These are phyloP conservation scores for Hypoxylon cercidicola DNA, from an alignment of 495 filamentous ascomycete genomes.

Conservation along the genomic window DNA sequence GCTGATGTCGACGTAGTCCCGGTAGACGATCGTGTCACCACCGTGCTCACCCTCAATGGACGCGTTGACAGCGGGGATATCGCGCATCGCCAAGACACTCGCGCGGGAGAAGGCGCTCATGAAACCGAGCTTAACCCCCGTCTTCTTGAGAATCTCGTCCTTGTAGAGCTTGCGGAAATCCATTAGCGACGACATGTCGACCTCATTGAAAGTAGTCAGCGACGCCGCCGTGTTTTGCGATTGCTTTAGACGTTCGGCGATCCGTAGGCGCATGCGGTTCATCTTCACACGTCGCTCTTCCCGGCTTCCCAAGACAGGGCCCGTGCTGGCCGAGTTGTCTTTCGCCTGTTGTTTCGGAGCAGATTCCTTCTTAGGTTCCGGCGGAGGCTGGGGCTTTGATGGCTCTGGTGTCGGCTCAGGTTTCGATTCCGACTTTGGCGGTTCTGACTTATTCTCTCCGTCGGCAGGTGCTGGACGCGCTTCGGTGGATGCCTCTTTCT, in stretches of 20 bases:
- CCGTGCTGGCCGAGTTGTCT: conserved; percentile 49
- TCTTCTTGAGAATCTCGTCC: conserved; percentile 94
- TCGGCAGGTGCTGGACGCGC: conserved; percentile 67
- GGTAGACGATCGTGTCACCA: conserved; percentile 97
- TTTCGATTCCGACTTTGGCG: conserved; percentile 42
- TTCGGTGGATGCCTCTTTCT: conserved; percentile 63
- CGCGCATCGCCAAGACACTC: conserved; percentile 90
- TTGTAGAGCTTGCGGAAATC: conserved; percentile 97
- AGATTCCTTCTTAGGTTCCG: conserved; percentile 58
- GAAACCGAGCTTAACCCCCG: conserved; percentile 96
- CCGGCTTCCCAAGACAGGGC: conserved; percentile 71
- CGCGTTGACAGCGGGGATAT: conserved; percentile 95
- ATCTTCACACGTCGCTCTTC: conserved; percentile 98
- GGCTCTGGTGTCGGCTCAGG: conserved; percentile 46
- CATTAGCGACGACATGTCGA: conserved; percentile 98
- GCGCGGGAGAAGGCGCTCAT: conserved; percentile 98
- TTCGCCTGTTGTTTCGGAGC: conserved; percentile 56
- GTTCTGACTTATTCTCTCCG: conserved; percentile 57
- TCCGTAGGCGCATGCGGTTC: conserved; percentile 98
- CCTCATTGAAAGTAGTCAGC: conserved; percentile 98
- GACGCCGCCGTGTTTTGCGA: conserved; percentile 99
- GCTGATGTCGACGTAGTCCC: conserved; percentile 97
- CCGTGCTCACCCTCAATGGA: conserved; percentile 95
- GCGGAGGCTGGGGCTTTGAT: conserved; percentile 55
- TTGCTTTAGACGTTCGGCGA: conserved; percentile 97